Evolutionary conservation across 2,329 filamentous ascomycete genomes (phyloP).

Genomic region (Fusarium metavorans): DNA sequence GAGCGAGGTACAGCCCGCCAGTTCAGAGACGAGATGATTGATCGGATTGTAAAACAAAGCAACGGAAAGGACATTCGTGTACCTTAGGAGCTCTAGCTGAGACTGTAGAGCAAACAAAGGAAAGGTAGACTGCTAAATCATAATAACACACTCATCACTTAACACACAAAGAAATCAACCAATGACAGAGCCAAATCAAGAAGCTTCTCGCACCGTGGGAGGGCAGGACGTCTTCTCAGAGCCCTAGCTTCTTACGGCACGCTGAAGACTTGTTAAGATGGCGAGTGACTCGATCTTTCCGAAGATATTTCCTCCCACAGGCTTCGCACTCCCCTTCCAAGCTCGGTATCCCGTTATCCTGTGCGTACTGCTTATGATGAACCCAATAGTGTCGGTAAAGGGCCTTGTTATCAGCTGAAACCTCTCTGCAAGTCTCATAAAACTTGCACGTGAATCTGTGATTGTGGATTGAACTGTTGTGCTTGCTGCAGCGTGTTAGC

Average conservation of each 20-base stretch:
- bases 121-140: too few species aligned
- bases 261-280: conserved; percentile 17
- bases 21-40: too few species aligned
- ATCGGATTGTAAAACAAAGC: too few species aligned
- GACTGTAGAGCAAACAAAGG: too few species aligned
- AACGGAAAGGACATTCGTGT: too few species aligned
- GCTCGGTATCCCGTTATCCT: too few species aligned
- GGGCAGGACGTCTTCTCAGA: conserved; percentile 1
- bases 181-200: background rate
- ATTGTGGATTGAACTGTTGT: conserved; percentile 3
- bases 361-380: background rate
- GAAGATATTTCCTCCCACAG: background rate
- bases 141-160: background rate
- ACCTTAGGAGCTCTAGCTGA: too few species aligned
- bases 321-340: too few species aligned
- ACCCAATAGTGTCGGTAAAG: conserved; percentile 29
- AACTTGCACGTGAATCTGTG: conserved; percentile 12
- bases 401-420: background rate
- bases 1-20: too few species aligned
- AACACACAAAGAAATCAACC: background rate
- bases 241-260: conserved; percentile 26
- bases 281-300: conserved; percentile 18
- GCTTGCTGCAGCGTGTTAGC: conserved; percentile 5
- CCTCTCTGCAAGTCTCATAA: background rate
- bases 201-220: background rate